Evolutionary conservation across 148 eudicot species (phyloP), one percentile per base, ranked within the genome.

Genomic region (Talinum fruticosum): DNA sequence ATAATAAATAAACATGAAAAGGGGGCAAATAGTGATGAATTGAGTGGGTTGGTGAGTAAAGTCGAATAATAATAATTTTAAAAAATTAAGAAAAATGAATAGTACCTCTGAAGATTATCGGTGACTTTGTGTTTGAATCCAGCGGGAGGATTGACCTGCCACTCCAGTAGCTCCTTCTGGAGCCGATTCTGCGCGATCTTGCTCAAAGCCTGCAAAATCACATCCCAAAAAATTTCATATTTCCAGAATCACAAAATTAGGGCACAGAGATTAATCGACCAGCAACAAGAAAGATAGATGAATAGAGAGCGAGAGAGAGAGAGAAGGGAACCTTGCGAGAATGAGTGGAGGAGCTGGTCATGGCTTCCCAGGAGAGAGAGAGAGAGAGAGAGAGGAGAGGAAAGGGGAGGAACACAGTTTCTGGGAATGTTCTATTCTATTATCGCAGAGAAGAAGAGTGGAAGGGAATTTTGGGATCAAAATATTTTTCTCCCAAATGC

Each of bases 31-130:
- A 80, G 37, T 2, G 36, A 59, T 6, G 6, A 24, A 59, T 59
- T 6, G 64, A 59, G 29, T 23, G 23, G 1, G 23, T 51, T 21
- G 23, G 57, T 2, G 23, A n/a, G n/a, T n/a, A 41, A 51, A 51
- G 57, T 51, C 18, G 57, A 15, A 51, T 4, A 18, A 51, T 19
- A 51, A 51, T 15, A 19, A 15, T 51, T 41, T 41, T 10, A 41
- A 41, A 41, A 10, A 41, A 41, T 4, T 4, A 4, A 4, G 15
- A 18, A 1, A 51, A 13, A 51, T 15, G 18, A 15, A 18, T 15
- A 51, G 57, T 24, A 88, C 91, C 86, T 82, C 51, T 88, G 91
- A 54, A 88, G 89, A 76, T 88, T 88, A 81, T 88, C 91, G 36
- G 91, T 73, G 74, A 83, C 81, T 53, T 83, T 79, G 72, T 81